These are phyloP conservation scores for Cryptococcus depauperatus DNA, from an alignment of 1,284 basidiomycete genomes.

Conservation along the genomic window DNA sequence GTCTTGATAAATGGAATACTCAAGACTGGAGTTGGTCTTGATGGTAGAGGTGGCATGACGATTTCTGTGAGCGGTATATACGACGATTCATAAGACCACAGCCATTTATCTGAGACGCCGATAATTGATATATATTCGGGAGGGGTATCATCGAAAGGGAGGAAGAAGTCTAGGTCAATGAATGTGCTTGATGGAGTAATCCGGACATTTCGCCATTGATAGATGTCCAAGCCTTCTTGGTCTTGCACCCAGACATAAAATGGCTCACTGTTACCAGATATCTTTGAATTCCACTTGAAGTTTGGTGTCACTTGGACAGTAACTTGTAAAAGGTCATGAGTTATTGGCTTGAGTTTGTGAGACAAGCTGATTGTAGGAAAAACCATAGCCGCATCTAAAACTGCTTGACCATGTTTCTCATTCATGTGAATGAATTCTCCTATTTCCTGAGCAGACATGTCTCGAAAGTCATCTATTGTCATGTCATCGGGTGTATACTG, in stretches of 20 bases:
- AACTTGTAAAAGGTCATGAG: constrained; percentile 74
- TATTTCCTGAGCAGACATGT: constrained; percentile 65
- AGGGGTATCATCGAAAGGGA: constrained; percentile 59
- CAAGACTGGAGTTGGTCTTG: constrained; percentile 60
- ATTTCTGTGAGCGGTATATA: constrained; percentile 59
- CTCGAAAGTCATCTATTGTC: constrained; percentile 65
- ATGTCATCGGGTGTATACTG: constrained; percentile 73
- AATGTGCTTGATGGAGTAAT: constrained; percentile 59
- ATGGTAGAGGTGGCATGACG: constrained; percentile 64
- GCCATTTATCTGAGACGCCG: constrained; percentile 89
- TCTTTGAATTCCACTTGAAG: constrained; percentile 77
- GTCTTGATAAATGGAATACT: constrained; percentile 72
- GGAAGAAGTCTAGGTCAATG: constrained; percentile 68
- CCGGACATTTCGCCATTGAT: constrained; percentile 69
- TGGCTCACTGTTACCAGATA: constrained; percentile 71
- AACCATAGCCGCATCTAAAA: constrained; percentile 71
- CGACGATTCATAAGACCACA: constrained; percentile 76
- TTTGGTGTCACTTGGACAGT: constrained; percentile 56
- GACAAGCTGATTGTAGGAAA: constrained; percentile 71
- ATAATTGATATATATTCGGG: constrained; percentile 66
- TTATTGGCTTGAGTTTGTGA: constrained; percentile 69
- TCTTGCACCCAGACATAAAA: constrained; percentile 98
- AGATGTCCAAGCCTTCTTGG: constrained; percentile 64
- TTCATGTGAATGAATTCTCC: constrained; percentile 83
- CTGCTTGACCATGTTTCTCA: constrained; percentile 69